Evolutionary conservation across 148 eudicot genomes (phyloP), one percentile per base, ranked within the genome.

Genomic region (Simmondsia chinensis): DNA sequence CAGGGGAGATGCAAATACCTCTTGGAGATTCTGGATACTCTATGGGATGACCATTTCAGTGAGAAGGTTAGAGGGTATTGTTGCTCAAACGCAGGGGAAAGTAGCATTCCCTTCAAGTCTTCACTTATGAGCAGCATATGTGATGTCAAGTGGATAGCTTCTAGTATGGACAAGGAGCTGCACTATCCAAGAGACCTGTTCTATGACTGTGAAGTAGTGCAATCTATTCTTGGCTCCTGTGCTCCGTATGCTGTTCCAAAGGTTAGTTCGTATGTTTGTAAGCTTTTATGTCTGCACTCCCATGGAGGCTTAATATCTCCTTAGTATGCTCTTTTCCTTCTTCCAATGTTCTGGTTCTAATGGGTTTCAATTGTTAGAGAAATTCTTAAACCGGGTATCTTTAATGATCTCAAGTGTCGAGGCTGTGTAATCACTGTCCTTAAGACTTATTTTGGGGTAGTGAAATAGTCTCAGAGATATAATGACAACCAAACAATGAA

Each of bases 191-290:
- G 60, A 45, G 88, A 85, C 42, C 40, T 91, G 46, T 91, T 76
- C 51, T 61, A 91, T 56, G 88, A 91, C 56, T 82, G 88, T 66
- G 78, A 69, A 58, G 66, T 65, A 39, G 83, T 85, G 41, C 66
- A 77, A 51, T 82, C 94, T 33, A 35, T 91, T 57, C 61, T 85
- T 25, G 97, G 97, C 42, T 54, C 35, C 61, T 61, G 46, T 55
- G 97, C 82, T 57, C 83, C 95, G 13, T 91, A 74, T 65, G 76
- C 71, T 25, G 70, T 74, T 72, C 95, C 95, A 19, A 91, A 91
- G 96, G 96, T 88, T 48, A 60, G 94, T 67, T 14, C 66, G 33
- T 15, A 21, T 9, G 11, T 15, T 3, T 4, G n/a, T n/a, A n/a
- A n/a, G n/a, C n/a, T n/a, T n/a, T n/a, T n/a, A n/a, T n/a, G n/a